These are phyloP conservation scores for Russula earlei DNA, from an alignment of 768 basidiomycete species.

Conservation along the genomic window DNA sequence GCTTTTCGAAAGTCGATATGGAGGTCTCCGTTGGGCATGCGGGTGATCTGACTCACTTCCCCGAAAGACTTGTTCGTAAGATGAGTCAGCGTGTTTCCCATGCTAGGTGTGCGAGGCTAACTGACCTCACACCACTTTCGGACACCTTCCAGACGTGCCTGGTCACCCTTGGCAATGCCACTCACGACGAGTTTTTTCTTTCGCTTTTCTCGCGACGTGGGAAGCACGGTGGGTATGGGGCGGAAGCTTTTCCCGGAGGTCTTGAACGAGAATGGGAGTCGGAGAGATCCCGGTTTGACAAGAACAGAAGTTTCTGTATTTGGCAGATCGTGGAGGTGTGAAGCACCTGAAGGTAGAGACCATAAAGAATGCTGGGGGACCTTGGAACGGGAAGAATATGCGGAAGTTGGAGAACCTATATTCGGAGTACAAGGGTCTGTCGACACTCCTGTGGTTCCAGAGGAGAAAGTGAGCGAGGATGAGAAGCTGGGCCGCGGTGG, in stretches of 20 bases:
- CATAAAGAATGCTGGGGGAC: slow-evolving; percentile 30
- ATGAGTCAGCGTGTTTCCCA: slow-evolving; percentile 16
- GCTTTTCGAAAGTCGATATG: slow-evolving; percentile 64
- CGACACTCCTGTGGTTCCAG: slow-evolving; percentile 18
- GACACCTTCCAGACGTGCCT: slow-evolving; percentile 53
- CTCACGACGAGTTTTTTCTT: slow-evolving; percentile 53
- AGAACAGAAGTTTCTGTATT: slow-evolving; percentile 20
- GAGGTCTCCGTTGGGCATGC: slow-evolving; percentile 72
- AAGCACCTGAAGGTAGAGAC: slow-evolving; percentile 32
- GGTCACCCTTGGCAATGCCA: slow-evolving; percentile 54
- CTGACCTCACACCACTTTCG: slow-evolving; percentile 71
- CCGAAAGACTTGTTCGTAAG: slow-evolving; percentile 38
- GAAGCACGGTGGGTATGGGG: slow-evolving; percentile 21
- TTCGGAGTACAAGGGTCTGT: slow-evolving; percentile 20
- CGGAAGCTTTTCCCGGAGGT: slow-evolving; percentile 14
- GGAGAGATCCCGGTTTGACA: slow-evolving; percentile 25
- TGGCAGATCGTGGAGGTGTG: slow-evolving; percentile 33
- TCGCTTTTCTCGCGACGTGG: slow-evolving; percentile 42
- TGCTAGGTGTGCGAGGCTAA: slow-evolving; percentile 9
- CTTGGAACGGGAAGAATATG: slow-evolving; percentile 30
- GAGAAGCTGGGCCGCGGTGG: slow-evolving; percentile 22
- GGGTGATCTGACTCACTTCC: slow-evolving; percentile 59
- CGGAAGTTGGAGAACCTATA: slow-evolving; percentile 28
- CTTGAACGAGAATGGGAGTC: slow-evolving; percentile 28
- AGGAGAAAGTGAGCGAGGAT: slow-evolving; percentile 20